Evolutionary conservation across 805 yeast genomes (phyloP), one percentile per base, ranked within the genome.

Genomic region (Yamadazyma olivae): DNA sequence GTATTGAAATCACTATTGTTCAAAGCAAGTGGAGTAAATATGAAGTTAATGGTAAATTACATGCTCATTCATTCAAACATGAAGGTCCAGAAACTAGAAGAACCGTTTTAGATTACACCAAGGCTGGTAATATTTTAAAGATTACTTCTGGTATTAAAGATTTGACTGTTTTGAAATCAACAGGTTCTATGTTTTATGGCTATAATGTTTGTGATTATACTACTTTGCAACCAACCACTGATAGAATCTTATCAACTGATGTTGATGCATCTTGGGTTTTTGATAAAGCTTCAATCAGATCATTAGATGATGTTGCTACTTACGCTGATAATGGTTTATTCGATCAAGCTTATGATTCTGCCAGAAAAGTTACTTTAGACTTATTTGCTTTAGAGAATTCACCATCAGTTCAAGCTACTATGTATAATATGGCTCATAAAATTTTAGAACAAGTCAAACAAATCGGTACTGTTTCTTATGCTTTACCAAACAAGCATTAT

Each of bases 331-430:
- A 66, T 15, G 85, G 82, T 12, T 59, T 74, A 26, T 85, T 88
- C 52, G 95, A 88, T 61, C 36, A 56, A 7, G 75, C 83, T 21
- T 85, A 73, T 59, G 57, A 67, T n/a, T 53, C 58, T 10, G 93
- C 87, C 14, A 75, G 87, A 51, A 68, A 67, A 26, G 73, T 77
- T 51, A 88, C 96, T 1, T 71, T 89, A 51, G 82, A 78, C 36
- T 71, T 73, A 40, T 90, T 90, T 61, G 96, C 96, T 13, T 59
- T 74, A 33, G 96, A 90, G 62, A 79, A 86, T 61, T 86, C 95
- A 7, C 79, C 96, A n/a, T 84, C 95, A 17, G 97, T 90, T 31
- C 97, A 90, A 69, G 96, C 95, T 30, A 90, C 96, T 40, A 91
- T 90, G 96, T 90, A 77, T 72, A 85, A 88, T 73, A 90, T 90